phyloP scores from a whole-genome alignment of 768 basidiomycete species.

The Pleurotus pulmonarius region DNA sequence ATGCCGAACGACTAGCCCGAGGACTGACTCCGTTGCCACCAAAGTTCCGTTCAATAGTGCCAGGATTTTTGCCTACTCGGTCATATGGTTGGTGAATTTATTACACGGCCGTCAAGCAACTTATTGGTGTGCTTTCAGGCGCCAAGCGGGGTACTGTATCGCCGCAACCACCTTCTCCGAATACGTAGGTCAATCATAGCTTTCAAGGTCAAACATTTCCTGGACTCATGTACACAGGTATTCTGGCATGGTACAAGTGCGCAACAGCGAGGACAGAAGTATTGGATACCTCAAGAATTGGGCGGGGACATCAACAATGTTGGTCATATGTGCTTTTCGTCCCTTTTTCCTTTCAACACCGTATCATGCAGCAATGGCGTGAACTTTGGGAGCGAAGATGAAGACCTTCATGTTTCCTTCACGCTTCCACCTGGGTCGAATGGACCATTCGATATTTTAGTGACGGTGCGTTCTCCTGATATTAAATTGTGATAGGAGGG shows the following conservation, averaged over 20 bases:
- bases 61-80: conserved; percentile 25
- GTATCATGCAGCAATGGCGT: not conserved
- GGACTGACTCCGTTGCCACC: conserved; percentile 37
- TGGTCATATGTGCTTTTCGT: not conserved
- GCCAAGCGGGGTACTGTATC: not conserved
- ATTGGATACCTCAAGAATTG: conserved; percentile 32
- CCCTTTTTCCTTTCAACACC: not conserved
- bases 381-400: conserved; percentile 2
- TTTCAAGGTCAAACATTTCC: not conserved
- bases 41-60: conserved; percentile 27
- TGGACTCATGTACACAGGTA: conserved; percentile 1
- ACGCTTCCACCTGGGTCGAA: conserved; percentile 12
- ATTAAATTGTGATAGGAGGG: not conserved
- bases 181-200: not conserved
- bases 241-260: conserved; percentile 33
- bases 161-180: not conserved
- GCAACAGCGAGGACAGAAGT: conserved; percentile 21
- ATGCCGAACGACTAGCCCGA: conserved; percentile 39
- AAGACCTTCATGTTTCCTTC: conserved; percentile 2
- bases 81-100: conserved; percentile 18
- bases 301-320: conserved; percentile 24
- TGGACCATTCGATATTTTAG: conserved; percentile 29
- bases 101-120: not conserved
- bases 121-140: not conserved
- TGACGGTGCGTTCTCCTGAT: conserved; percentile 25